Base-by-base conservation (phyloP, 2,329 filamentous ascomycete species). In the Volutella citrinella region DNA sequence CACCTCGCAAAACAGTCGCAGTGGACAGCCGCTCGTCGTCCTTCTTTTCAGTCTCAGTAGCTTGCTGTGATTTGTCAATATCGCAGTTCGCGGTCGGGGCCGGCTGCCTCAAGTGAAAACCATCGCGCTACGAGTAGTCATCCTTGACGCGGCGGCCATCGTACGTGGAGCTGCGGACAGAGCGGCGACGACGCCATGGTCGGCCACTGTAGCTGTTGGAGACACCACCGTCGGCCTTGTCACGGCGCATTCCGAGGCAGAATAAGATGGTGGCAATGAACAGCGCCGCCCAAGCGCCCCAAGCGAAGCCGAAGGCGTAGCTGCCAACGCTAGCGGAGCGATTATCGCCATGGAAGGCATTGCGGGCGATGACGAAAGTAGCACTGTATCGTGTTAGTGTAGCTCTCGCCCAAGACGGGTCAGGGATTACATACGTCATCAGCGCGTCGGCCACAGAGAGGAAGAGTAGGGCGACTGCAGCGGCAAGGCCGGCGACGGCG, bases 281-380 rank as follows among this genome's bases (percentile, higher is more conserved):
- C 50, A 87, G 75, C 34, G 74, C 74, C 9, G 75, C 76, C 62
- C 80, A 79, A 3, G 84, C 75, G 12, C 73, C 80, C 87, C 87
- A 93, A 43, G 79, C 80, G 65, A 89, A 91, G 27, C 76, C 87
- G 54, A 87, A 87, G 14, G 80, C 82, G 52, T 82, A 85, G 19
- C 53, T 55, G 33, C 87, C 87, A 22, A 93, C 58, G 10, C 57
- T 60, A 19, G 87, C 83, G 13, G 59, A 54, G 34, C 78, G 74
- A 40, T 71, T 74, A 35, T 63, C 70, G 21, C 54, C 52, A 21
- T 62, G 63, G 70, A 91, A 90, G 22, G 65, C 69, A 50, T 87
- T 67, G 55, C 84, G 82, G 36, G 80, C 84, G 51, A 78, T 68
- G 52, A 88, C 81, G 48, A 87, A 87, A 46, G 66, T 70, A 24